Base-by-base conservation (phyloP, 495 filamentous ascomycete species). In the Penicillium fimorum region DNA sequence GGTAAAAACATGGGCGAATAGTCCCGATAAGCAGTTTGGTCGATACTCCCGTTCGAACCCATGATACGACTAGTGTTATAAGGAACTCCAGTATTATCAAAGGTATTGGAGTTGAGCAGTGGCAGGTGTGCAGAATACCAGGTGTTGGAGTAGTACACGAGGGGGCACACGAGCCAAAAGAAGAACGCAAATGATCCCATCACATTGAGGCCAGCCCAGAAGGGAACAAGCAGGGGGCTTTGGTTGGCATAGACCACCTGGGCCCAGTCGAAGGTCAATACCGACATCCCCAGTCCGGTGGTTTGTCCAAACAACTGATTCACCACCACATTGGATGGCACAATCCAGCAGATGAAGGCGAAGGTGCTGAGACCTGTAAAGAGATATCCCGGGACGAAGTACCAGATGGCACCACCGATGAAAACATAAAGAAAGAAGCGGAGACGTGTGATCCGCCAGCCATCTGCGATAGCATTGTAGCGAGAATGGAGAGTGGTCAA, bases 231-330 rank as follows among this genome's bases (percentile, higher is more conserved):
- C 0, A 96, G 78, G 0, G 92, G 92, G 29, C 89, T 94, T 12
- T 89, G 89, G 57, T 93, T 95, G 61, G 74, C 73, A 52, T 92
- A 96, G 9, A 92, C 90, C 41, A 96, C 86, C 71, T 96, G 92
- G 0, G 88, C 84, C 92, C 92, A 96, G 72, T 96, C 92, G 57
- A 96, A 96, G 0, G 92, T 96, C 63, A 96, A 63, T 4, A 92
- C 84, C 48, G 94, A 93, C 56, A 96, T 78, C 3, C 91, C 91
- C 20, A 90, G 61, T 0, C 87, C 87, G 3, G 84, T 86, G 10
- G 65, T 67, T 48, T 82, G 82, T 0, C 87, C 86, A 63, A 89
- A 89, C 10, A 90, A 55, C 63, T 89, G 86, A 55, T 89, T 89
- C 37, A 89, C 73, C 8, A 89, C 78, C 0, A 84, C 78, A 55